phyloP scores from a whole-genome alignment of 2,329 filamentous ascomycete genomes.

The Aspergillus sp. region DNA sequence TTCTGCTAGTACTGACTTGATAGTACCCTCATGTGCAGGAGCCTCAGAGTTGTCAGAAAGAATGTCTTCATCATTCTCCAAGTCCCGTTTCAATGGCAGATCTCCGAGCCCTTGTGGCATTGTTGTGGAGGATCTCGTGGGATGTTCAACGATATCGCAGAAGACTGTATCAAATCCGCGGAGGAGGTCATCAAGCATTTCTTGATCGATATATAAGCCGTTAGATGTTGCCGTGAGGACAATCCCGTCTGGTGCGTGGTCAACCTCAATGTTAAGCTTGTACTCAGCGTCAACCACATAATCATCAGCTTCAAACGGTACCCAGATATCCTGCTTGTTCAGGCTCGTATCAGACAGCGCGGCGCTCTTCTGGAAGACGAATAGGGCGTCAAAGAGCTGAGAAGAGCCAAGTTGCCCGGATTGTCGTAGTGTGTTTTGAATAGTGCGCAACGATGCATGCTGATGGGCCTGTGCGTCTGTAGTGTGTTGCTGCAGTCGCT shows the following conservation, averaged over 20 bases:
- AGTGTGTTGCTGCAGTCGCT: conserved; percentile 47
- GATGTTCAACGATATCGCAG: conserved; percentile 28
- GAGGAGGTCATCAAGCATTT: conserved; percentile 19
- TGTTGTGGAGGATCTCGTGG: conserved; percentile 23
- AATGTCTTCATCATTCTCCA: neutral
- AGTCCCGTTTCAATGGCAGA: conserved; percentile 20
- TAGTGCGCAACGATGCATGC: conserved; percentile 51
- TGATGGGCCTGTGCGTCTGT: conserved; percentile 47
- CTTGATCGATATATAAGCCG: conserved; percentile 21
- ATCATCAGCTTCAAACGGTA: conserved; percentile 19
- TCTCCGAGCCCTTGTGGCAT: conserved; percentile 22
- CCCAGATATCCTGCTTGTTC: conserved; percentile 24
- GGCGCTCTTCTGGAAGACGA: conserved; percentile 51
- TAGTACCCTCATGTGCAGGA: conserved; percentile 16
- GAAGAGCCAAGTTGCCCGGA: conserved; percentile 28
- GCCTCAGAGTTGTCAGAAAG: neutral
- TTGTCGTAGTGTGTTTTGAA: conserved; percentile 48
- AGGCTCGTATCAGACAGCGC: conserved; percentile 13
- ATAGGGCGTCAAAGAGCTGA: conserved; percentile 50
- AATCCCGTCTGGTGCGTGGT: conserved; percentile 24
- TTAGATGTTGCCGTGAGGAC: conserved; percentile 22
- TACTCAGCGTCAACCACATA: conserved; percentile 28
- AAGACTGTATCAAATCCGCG: conserved; percentile 20
- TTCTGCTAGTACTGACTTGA: conserved; percentile 25
- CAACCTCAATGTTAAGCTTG: conserved; percentile 31